Evolutionary conservation across 495 filamentous ascomycete genomes (phyloP), one percentile per base, ranked within the genome.

Genomic region (Parathielavia hyrcaniae): DNA sequence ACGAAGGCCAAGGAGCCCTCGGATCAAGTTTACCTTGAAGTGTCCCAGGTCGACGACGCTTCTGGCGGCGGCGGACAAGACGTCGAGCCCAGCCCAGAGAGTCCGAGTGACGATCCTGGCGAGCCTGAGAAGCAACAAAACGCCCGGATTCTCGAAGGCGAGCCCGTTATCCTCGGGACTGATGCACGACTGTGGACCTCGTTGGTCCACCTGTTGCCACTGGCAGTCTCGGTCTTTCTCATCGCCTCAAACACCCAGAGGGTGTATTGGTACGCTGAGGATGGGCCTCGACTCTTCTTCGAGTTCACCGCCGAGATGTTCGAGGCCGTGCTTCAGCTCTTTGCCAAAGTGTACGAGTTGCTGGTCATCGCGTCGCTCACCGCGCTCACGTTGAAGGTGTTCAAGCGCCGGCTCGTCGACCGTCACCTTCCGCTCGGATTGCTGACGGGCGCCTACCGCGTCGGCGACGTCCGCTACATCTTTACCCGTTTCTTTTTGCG

Each of bases 301-400:
- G n/a, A n/a, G n/a, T n/a, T n/a, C 26, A 30, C 26, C 26, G 6
- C 26, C 2, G 26, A 30, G 6, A 11, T 1, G 5, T 4, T 46
- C 16, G 19, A 11, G 16, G 4, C 6, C n/a, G 5, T 23, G 43
- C 43, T 50, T 12, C 47, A 50, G 47, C 12, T 50, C 23, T 7
- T 8, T 12, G 47, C 47, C 22, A 50, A 50, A 17, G 20, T 35
- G 8, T 50, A 50, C 47, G 47, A 50, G 30, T 17, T 50, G 47
- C n/a, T 50, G 30, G 47, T 50, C 30, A 50, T 50, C 47, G 47
- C 47, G 1, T 50, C 47, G 9, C 47, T 50, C 19, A 13, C 9
- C 22, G 23, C 20, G 10, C 47, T 50, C 30, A 50, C 47, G 16
- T 12, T 50, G 30, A 50, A 35, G 22, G 16, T 50, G 47, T 35